Evolutionary conservation across 257 asterid genomes (phyloP).

Genomic region (Solanum dulcamara): DNA sequence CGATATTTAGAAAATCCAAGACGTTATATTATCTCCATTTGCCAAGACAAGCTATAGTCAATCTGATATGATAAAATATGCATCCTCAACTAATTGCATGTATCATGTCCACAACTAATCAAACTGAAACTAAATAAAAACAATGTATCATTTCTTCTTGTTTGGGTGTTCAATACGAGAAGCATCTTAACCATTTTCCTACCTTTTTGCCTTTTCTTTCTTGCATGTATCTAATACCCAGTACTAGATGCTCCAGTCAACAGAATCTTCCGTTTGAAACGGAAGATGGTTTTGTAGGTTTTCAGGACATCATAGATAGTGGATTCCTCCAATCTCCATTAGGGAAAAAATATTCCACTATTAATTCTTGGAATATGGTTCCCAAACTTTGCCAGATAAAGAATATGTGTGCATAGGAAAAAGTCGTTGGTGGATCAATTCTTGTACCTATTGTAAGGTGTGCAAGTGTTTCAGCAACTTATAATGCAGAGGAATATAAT

Average conservation of each 20-base stretch:
- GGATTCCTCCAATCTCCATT: conserved; percentile 57
- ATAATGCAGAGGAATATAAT: conserved; percentile 36
- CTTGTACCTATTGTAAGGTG: conserved; percentile 66
- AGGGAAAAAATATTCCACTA: conserved; percentile 32
- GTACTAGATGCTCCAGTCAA: conserved; percentile 50
- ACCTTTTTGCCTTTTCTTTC: neutral
- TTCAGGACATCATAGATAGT: conserved; percentile 49
- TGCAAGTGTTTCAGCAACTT: conserved; percentile 28
- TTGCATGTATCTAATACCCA: conserved; percentile 28
- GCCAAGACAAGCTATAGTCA: neutral
- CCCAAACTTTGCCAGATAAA: conserved; percentile 37
- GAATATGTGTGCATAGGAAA: conserved; percentile 35
- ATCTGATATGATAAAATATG: neutral
- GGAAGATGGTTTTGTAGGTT: conserved; percentile 22
- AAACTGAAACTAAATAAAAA: conserved; percentile 5
- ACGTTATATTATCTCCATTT: neutral
- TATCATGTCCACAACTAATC: neutral
- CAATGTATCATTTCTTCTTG: conserved; percentile 15
- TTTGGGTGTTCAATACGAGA: conserved; percentile 18
- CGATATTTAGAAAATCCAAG: neutral
- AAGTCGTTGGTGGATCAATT: conserved; percentile 48
- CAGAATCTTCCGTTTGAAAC: conserved; percentile 43
- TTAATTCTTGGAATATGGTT: conserved; percentile 68
- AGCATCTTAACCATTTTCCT: conserved; percentile 25
- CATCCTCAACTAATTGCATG: conserved; percentile 3